A percentile compares a stretch with the other conserved stretches of the same genome.
These are phyloP conservation scores for Populus euphratica DNA, from an alignment of 345 rosid species.

Conservation along the genomic window DNA sequence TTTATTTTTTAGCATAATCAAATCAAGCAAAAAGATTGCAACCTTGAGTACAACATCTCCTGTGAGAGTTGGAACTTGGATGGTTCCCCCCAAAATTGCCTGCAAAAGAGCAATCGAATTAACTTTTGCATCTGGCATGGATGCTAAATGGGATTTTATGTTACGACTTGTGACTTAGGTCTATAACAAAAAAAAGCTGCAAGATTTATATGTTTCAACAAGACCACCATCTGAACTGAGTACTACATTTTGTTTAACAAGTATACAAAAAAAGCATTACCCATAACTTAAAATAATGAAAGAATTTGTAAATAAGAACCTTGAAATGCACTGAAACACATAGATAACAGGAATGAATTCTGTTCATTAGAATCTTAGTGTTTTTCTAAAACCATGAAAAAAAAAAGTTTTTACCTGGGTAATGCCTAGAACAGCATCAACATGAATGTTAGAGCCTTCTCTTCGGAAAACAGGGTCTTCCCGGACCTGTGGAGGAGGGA, in stretches of 20 bases:
- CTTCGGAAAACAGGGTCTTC: conserved; percentile 96
- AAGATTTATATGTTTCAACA: not conserved
- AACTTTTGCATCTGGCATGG: not conserved
- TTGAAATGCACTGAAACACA: conserved; percentile 1
- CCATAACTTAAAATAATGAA: not conserved
- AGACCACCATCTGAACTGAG: not conserved
- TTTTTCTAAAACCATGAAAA: not conserved
- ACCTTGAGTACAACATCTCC: conserved; percentile 99
- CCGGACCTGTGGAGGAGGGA: conserved; percentile 50
- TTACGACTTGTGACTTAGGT: not conserved
- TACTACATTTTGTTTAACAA: not conserved
- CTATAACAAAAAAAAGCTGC: not conserved
- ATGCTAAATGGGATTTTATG: not conserved
- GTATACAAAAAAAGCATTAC: not conserved
- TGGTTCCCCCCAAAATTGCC: conserved; percentile 97
- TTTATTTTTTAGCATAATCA: not conserved
- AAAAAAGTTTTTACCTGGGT: conserved; percentile 58
- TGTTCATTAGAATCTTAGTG: not conserved
- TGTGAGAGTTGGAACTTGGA: conserved; percentile 93
- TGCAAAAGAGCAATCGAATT: conserved; percentile 31
- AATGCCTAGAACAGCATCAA: conserved; percentile 70
- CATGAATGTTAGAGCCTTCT: conserved; percentile 88
- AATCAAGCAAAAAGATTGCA: conserved; percentile 1
- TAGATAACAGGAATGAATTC: not conserved
- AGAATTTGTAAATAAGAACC: not conserved